These are phyloP conservation scores for Blumeria graminis DNA, from an alignment of 2,329 filamentous ascomycete species.

Conservation along the genomic window DNA sequence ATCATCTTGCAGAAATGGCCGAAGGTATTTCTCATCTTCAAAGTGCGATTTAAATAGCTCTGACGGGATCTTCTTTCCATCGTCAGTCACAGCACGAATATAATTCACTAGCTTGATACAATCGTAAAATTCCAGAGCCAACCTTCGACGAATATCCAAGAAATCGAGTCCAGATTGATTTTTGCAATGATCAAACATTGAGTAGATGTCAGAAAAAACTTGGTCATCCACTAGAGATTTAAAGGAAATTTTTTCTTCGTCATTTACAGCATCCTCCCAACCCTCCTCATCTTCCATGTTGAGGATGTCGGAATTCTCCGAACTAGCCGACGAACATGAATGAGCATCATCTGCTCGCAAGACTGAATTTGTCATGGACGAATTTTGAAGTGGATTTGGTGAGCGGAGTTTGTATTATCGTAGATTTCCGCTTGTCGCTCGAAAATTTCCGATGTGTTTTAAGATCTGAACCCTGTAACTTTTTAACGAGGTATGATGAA, in stretches of 20 bases:
- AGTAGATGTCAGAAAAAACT: conserved; percentile 35
- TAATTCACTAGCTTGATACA: conserved; percentile 56
- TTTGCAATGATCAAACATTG: conserved; percentile 47
- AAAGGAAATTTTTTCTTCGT: conserved; percentile 36
- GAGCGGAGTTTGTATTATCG: too few species aligned
- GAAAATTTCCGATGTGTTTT: too few species aligned
- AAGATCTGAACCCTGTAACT: too few species aligned
- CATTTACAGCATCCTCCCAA: conserved; percentile 35
- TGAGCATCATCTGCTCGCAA: conserved; percentile 4
- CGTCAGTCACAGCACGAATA: conserved; percentile 22
- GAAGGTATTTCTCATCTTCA: conserved; percentile 56
- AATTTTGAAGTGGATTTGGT: too few species aligned
- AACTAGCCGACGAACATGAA: conserved; percentile 14
- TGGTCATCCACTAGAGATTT: conserved; percentile 44
- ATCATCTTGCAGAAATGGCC: conserved; percentile 72
- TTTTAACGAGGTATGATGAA: too few species aligned
- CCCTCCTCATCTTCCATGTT: conserved; percentile 22
- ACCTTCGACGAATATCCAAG: conserved; percentile 27
- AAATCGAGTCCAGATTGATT: conserved; percentile 44
- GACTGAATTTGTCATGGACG: not conserved
- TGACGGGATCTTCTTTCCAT: conserved; percentile 17
- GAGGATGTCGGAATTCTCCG: conserved; percentile 19
- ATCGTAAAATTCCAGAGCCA: conserved; percentile 47
- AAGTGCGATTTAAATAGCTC: conserved; percentile 38
- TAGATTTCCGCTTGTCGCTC: too few species aligned